Evolutionary conservation across 1,284 basidiomycete genomes (phyloP), one percentile per base, ranked within the genome.

Genomic region (Leucoagaricus sp.): DNA sequence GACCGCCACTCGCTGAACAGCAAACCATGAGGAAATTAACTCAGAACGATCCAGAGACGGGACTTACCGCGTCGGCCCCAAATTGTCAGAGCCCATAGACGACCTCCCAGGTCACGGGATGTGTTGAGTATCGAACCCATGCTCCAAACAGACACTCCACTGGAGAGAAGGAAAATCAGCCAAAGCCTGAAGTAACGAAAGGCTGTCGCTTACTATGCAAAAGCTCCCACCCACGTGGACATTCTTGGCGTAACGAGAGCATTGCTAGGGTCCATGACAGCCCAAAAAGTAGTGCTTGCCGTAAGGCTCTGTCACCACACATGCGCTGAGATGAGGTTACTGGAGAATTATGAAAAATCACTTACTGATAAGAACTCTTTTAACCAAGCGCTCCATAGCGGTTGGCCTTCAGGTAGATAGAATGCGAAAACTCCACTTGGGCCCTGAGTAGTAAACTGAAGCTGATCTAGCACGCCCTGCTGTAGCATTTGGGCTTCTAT

Each of bases 391-490:
- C 47, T 38, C 46, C 53, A 48, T 4, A 41, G 13, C 19, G 46
- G 31, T 40, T 55, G 53, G 3, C 53, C 53, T 13, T 13, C 46
- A 6, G 47, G 53, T 15, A 41, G 26, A 42, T 55, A 55, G 15
- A 55, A 55, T 9, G 53, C 53, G 40, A 55, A 55, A 6, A 55
- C 29, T 7, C 53, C 53, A 26, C 47, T 55, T 19, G 46, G 46
- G 12, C 53, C 53, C 28, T 17, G 13, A n/a, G 28, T 19, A 12
- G 46, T 49, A 17, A 29, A 55, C 29, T 47, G 38, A 4, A 49
- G 7, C 25, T 55, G 17, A 4, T 55, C 46, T 7, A 48, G n/a
- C 8, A 55, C 46, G 12, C 53, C 53, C 6, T 41, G 46, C 29
- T 49, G 28, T 17, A 25, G 46, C 47, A 55, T 23, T n/a, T 26